Evolutionary conservation across 305 asterid genomes (phyloP).

Genomic region (Fraxinus dipetala): DNA sequence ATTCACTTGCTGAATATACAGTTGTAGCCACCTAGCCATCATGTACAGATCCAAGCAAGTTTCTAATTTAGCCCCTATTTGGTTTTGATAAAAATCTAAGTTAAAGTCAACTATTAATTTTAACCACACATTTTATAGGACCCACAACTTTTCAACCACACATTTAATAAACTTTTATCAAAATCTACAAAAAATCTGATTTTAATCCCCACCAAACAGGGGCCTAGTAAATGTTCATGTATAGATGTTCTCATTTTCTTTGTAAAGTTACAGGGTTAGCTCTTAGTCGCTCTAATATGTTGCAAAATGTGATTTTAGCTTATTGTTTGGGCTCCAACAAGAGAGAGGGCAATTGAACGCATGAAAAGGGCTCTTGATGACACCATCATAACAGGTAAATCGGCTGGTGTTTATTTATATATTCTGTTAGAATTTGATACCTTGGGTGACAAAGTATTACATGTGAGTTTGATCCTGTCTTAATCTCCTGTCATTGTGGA

Average conservation of each 20-base stretch:
- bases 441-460: background rate
- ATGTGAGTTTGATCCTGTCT: background rate
- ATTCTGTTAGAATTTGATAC: background rate
- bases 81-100: no score
- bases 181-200: no score
- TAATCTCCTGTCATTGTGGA: background rate
- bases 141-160: no score
- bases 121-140: no score
- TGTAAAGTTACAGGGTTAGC: constrained; percentile 1
- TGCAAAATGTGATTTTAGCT: constrained; percentile 46
- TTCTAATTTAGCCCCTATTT: background rate
- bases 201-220: no score
- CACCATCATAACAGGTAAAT: constrained; percentile 77
- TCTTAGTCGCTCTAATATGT: constrained; percentile 18
- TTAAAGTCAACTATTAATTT: no score
- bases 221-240: no score
- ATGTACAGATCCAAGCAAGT: background rate
- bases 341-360: constrained; percentile 88
- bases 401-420: background rate
- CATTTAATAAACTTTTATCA: no score
- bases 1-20: background rate
- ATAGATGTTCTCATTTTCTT: constrained; percentile 7
- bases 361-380: constrained; percentile 97
- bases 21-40: background rate
- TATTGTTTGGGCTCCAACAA: constrained; percentile 97